phyloP scores from a whole-genome alignment of 169 alveolate species.

The Haemoproteus tartakovskyi region DNA sequence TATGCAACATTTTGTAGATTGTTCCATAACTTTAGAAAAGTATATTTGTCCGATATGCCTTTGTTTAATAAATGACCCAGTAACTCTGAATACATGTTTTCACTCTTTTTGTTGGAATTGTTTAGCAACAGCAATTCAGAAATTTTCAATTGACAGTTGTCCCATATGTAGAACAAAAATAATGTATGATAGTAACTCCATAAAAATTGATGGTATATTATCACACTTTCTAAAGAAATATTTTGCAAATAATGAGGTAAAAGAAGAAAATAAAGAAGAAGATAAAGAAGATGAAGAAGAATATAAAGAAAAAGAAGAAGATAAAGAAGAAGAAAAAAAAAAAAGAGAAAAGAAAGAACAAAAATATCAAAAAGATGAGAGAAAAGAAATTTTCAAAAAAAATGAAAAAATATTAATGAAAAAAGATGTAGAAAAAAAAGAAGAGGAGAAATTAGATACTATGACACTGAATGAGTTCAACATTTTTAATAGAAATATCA shows the following conservation, averaged over 20 bases:
- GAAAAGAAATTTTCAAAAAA: too few relatives aligned
- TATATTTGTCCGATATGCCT: slow-evolving; percentile 36
- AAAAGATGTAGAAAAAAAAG: background rate
- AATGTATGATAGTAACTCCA: slow-evolving; percentile 14
- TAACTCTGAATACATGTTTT: slow-evolving; percentile 37
- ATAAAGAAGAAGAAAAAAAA: background rate
- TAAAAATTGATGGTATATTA: slow-evolving; percentile 33
- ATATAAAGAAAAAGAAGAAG: background rate
- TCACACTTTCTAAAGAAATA: slow-evolving; percentile 23
- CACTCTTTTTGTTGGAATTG: slow-evolving; percentile 53
- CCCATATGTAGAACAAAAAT: slow-evolving; percentile 42
- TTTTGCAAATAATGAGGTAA: background rate
- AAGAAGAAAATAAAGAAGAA: background rate
- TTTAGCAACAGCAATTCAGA: slow-evolving; percentile 41
- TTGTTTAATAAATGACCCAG: slow-evolving; percentile 30
- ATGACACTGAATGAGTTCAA: too few relatives aligned
- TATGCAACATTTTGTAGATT: slow-evolving; percentile 7
- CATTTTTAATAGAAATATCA: too few relatives aligned
- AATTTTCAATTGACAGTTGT: slow-evolving; percentile 31
- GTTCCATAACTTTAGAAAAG: slow-evolving; percentile 5
- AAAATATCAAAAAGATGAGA: background rate
- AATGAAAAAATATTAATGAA: background rate
- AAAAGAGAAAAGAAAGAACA: background rate
- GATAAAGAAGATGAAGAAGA: too few relatives aligned
- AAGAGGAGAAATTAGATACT: background rate